Conservation (phyloP, 2,329 filamentous ascomycete genomes). For the Chaetoscypha palmicola region DNA sequence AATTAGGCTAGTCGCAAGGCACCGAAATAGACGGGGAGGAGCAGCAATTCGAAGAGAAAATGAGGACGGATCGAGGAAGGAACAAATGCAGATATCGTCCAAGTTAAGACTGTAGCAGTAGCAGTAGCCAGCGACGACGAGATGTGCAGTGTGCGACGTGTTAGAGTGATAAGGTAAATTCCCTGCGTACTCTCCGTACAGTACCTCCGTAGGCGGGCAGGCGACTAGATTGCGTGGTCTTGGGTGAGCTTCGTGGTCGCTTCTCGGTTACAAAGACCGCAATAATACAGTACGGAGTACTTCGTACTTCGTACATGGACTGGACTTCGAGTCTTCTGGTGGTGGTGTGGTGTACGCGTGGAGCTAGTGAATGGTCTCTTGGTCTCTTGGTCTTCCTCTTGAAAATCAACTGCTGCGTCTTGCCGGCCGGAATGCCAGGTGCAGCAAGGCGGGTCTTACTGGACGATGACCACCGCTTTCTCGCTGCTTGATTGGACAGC, state of each 20-base stretch:
- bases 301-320: too few relatives aligned
- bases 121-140: background rate
- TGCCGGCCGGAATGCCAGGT: background rate
- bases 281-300: too few relatives aligned
- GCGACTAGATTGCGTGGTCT: background rate
- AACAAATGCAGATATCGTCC: background rate
- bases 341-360: background rate
- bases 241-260: background rate
- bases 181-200: background rate
- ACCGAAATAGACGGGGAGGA: slow-evolving; percentile 9
- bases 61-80: background rate
- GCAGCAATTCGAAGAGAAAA: background rate
- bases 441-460: background rate
- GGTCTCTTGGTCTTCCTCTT: background rate
- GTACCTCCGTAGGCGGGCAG: too few relatives aligned
- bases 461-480: background rate
- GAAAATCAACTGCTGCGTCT: background rate
- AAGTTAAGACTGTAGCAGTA: background rate
- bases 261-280: background rate
- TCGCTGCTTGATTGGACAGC: background rate
- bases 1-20: slow-evolving; percentile 12
- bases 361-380: background rate
- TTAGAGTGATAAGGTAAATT: background rate
- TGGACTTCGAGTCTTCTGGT: background rate
- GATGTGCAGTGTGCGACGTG: background rate